Conservation (phyloP, 2,329 filamentous ascomycete species). For the Acephala macrosclerotiorum region DNA sequence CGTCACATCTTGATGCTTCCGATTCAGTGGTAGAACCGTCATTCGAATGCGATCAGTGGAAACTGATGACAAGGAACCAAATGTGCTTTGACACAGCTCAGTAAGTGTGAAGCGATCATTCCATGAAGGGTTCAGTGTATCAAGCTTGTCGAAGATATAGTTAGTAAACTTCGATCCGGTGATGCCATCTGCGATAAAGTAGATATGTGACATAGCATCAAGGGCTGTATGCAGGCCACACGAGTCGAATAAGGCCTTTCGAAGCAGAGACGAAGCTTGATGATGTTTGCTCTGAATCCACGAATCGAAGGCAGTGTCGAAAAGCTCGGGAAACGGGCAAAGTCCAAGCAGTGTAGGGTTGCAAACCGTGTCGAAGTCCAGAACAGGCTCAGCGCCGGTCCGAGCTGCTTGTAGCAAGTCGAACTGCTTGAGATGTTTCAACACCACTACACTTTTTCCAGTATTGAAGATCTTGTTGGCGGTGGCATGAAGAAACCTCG, state of each 20-base stretch:
- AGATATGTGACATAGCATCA: conserved; percentile 73
- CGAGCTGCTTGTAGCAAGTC: conserved; percentile 45
- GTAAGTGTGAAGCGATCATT: conserved; percentile 83
- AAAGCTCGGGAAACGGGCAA: conserved; percentile 77
- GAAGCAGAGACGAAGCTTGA: conserved; percentile 71
- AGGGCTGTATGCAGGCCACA: conserved; percentile 73
- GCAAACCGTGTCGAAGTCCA: conserved; percentile 67
- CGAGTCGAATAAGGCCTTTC: conserved; percentile 69
- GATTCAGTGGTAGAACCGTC: conserved; percentile 52
- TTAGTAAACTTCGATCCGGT: conserved; percentile 70
- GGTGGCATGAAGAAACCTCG: conserved; percentile 75
- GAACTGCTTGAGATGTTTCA: conserved; percentile 73
- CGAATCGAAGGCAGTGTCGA: conserved; percentile 72
- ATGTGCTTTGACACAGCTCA: conserved; percentile 77
- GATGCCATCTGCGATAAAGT: conserved; percentile 78
- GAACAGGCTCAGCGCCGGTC: conserved; percentile 49
- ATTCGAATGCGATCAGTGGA: conserved; percentile 70
- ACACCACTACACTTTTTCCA: conserved; percentile 86
- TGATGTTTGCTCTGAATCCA: conserved; percentile 81
- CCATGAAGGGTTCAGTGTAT: conserved; percentile 68
- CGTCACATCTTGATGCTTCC: conserved; percentile 50
- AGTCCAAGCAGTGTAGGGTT: conserved; percentile 53
- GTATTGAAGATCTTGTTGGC: conserved; percentile 80
- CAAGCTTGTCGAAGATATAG: conserved; percentile 78
- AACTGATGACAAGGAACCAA: conserved; percentile 58